Base-by-base conservation (phyloP, 495 filamentous ascomycete genomes). In the Lophiotrema nucula region DNA sequence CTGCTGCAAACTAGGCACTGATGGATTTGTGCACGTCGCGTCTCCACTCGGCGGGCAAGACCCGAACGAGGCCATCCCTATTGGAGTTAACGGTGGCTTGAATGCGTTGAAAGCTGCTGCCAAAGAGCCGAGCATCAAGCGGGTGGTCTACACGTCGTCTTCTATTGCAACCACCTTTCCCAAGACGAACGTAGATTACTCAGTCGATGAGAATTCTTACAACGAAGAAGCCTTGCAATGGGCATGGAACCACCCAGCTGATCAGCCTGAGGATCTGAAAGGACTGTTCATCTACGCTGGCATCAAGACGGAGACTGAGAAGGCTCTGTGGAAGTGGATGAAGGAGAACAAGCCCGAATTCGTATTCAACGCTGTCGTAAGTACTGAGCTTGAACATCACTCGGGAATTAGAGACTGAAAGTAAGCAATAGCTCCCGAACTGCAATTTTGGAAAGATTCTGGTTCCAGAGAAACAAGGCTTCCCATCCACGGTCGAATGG, bases 291-390 rank as follows among this genome's bases (percentile, higher is more conserved):
- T 82, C 1, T 83, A 88, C 56, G 63, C 66, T 0, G 80, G 80
- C 0, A 78, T 76, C 56, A 86, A 88, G 60, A 76, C 74, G 1
- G 72, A 76, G 27, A 77, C 73, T 0, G 83, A 87, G 67, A 73
- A 69, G 28, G 69, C 72, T 2, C 59, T 79, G 2, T 85, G 79
- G 80, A 69, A 74, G 47, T 85, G 81, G 56, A 57, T 78, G 1
- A 67, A 76, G 21, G 72, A 79, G 42, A 45, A 81, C 11, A 71
- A 77, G 38, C 77, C 79, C 0, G 15, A 33, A 0, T 84, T 82
- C 57, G 70, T 58, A 2, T 72, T 83, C 56, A 81, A 81, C 28
- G 52, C 43, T 31, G 64, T 85, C 5, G 70, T 60, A 35, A 39
- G 57, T 55, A 2, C 4, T 18, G 4, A 10, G 16, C 23, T 35